phyloP scores from a whole-genome alignment of 768 basidiomycete species.

The Mycena epipterygia region DNA sequence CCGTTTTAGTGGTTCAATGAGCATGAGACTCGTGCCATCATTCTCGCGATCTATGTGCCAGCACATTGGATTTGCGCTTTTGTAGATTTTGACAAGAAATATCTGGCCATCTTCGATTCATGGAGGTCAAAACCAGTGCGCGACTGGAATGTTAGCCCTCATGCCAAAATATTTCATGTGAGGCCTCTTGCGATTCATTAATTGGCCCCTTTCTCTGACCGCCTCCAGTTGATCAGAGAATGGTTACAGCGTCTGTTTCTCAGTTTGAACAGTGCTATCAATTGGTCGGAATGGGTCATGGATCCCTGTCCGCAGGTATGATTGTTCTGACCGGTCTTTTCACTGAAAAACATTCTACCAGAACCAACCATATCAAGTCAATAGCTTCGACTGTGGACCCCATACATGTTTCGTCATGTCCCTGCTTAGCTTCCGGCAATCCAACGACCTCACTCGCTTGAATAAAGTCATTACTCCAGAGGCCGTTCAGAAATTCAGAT shows the following conservation, averaged over 20 bases:
- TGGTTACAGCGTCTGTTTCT: conserved; percentile 9
- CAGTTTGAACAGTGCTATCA: not conserved
- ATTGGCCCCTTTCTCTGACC: not conserved
- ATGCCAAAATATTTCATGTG: not conserved
- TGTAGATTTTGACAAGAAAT: not conserved
- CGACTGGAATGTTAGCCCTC: not conserved
- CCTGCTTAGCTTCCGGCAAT: not conserved
- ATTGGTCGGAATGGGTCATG: conserved; percentile 3
- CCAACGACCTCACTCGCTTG: not conserved
- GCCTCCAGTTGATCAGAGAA: not conserved
- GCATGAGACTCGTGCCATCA: not conserved
- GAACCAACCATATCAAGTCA: too few species aligned
- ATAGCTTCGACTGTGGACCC: too few species aligned
- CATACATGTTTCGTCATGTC: not conserved
- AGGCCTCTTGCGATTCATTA: too few species aligned
- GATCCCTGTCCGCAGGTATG: conserved; percentile 3
- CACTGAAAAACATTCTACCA: too few species aligned
- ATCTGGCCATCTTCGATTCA: not conserved
- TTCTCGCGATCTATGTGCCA: conserved; percentile 1
- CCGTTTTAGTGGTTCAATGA: conserved; percentile 10
- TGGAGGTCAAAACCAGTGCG: not conserved
- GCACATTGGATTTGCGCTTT: conserved; percentile 10
- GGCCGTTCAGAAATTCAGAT: not conserved
- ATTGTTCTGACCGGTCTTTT: too few species aligned
- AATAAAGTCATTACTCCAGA: not conserved